Evolutionary conservation across 2,329 filamentous ascomycete species (phyloP).

Genomic region (Teratosphaeria zuluensis): DNA sequence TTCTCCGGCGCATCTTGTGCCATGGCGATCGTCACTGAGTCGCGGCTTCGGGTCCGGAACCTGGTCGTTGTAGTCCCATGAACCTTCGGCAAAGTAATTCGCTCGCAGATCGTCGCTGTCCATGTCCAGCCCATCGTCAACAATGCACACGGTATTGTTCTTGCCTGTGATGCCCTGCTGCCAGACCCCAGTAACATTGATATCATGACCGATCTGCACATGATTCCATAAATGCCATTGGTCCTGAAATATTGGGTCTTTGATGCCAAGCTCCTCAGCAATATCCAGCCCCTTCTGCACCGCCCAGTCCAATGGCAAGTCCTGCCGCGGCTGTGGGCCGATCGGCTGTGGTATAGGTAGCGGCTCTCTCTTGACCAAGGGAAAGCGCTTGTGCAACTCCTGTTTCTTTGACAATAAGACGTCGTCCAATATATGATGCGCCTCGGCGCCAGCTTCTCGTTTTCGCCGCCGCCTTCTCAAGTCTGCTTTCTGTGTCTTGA

Average conservation of each 20-base stretch:
- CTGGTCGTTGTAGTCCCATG: slow-evolving; percentile 92
- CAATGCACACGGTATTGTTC: slow-evolving; percentile 82
- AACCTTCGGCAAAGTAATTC: slow-evolving; percentile 89
- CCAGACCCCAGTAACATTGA: slow-evolving; percentile 96
- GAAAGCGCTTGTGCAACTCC: slow-evolving; percentile 45
- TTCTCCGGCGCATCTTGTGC: slow-evolving; percentile 90
- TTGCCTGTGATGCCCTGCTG: slow-evolving; percentile 80
- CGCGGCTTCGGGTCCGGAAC: slow-evolving; percentile 67
- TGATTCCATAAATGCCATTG: slow-evolving; percentile 96
- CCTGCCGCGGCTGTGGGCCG: slow-evolving; percentile 6
- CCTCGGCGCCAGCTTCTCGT: slow-evolving; percentile 40
- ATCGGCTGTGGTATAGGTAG: slow-evolving; percentile 17
- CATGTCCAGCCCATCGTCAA: slow-evolving; percentile 95
- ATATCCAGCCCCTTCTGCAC: slow-evolving; percentile 51
- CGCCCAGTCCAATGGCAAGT: slow-evolving; percentile 24
- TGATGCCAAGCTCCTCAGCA: slow-evolving; percentile 59
- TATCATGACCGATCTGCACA: slow-evolving; percentile 71
- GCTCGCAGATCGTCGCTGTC: slow-evolving; percentile 82
- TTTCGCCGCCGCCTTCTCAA: slow-evolving; percentile 52
- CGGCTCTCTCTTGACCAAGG: slow-evolving; percentile 47
- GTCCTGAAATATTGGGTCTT: slow-evolving; percentile 81
- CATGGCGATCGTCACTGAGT: slow-evolving; percentile 79
- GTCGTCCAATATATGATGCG: slow-evolving; percentile 54
- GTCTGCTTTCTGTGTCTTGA: slow-evolving; percentile 41
- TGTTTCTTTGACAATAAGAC: slow-evolving; percentile 76